Conservation (phyloP, 2,329 filamentous ascomycete species). For the Apiospora sp. region DNA sequence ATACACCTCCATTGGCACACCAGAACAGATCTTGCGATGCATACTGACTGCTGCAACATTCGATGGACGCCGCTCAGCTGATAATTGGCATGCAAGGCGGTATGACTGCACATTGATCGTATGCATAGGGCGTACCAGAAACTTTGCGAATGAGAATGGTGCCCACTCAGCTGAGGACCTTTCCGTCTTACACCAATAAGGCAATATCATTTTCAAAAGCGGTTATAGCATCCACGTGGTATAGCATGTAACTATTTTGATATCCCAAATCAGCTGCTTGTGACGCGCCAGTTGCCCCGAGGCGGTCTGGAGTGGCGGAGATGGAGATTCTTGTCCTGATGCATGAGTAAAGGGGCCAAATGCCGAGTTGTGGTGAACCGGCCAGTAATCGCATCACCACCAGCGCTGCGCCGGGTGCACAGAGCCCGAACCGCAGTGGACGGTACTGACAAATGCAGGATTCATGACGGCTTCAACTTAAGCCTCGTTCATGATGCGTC, state of each 20-base stretch:
- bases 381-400: background rate
- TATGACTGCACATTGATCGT: background rate
- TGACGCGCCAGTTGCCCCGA: background rate
- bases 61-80: background rate
- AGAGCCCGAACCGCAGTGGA: background rate
- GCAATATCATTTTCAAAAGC: background rate
- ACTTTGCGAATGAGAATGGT: background rate
- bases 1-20: background rate
- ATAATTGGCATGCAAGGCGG: background rate
- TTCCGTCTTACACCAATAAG: background rate
- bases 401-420: background rate
- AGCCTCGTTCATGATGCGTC: background rate
- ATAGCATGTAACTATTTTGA: background rate
- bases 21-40: background rate
- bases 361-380: background rate
- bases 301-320: conserved; percentile 10
- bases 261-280: background rate
- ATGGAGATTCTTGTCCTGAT: background rate
- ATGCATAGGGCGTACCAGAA: background rate
- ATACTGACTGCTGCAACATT: background rate
- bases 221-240: background rate
- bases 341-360: background rate
- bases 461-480: background rate
- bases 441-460: background rate
- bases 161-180: background rate